Percentiles rank a stretch among this genome's conserved stretches.
These are phyloP conservation scores for Metschnikowia noctiluminum DNA, from an alignment of 805 yeast species.

Conservation along the genomic window DNA sequence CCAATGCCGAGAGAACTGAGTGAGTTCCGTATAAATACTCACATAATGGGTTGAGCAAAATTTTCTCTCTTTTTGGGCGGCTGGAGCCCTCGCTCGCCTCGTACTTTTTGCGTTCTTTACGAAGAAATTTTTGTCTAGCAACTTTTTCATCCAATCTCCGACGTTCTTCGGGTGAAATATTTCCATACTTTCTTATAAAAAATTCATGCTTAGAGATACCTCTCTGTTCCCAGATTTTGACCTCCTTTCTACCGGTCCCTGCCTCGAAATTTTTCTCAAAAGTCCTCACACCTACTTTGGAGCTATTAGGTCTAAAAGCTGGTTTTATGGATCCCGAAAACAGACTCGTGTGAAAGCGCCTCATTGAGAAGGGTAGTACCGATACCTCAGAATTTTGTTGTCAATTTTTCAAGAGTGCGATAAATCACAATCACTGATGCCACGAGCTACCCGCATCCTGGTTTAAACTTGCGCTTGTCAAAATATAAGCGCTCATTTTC, in stretches of 20 bases:
- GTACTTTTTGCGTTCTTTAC: conserved; percentile 23
- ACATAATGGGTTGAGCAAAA: conserved; percentile 41
- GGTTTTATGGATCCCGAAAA: conserved; percentile 9
- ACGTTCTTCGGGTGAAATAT: conserved; percentile 52
- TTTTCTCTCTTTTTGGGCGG: conserved; percentile 8
- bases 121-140: conserved; percentile 27
- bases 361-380: conserved; percentile 2
- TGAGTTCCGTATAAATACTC: conserved; percentile 79
- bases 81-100: conserved; percentile 18
- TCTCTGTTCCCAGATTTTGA: conserved; percentile 66
- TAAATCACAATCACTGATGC: no score
- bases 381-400: neutral
- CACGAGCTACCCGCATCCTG: no score
- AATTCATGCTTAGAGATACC: conserved; percentile 60
- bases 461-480: no score
- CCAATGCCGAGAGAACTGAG: conserved; percentile 68
- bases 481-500: no score
- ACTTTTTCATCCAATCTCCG: conserved; percentile 28
- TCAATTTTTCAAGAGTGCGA: no score
- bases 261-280: conserved; percentile 47
- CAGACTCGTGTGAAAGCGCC: conserved; percentile 13
- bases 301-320: conserved; percentile 10
- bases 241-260: conserved; percentile 16
- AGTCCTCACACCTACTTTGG: conserved; percentile 4
- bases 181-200: conserved; percentile 62